A percentile compares a stretch with the other conserved stretches of the same genome.
Evolutionary conservation across 306 rosid genomes (phyloP).

Genomic region (Cucumis cinereus): DNA sequence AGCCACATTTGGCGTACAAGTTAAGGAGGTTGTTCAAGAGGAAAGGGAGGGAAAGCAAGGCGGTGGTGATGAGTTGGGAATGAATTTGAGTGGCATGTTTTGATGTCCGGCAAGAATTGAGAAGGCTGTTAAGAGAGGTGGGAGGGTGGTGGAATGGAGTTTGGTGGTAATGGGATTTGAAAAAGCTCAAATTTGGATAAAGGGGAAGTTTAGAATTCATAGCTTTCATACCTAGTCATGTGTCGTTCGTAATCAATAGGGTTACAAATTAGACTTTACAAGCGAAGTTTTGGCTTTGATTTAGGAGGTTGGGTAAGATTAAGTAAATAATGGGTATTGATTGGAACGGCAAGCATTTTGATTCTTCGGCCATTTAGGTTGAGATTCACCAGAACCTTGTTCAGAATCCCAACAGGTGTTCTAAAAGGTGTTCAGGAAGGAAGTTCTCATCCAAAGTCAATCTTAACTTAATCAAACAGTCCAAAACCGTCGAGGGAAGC

Average conservation of each 20-base stretch:
- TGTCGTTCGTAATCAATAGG: neutral
- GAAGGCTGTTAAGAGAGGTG: conserved; percentile 1
- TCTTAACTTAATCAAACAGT: no score
- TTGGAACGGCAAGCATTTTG: neutral
- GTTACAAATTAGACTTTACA: neutral
- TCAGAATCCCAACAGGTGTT: no score
- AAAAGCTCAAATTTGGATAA: neutral
- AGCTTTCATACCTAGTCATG: neutral
- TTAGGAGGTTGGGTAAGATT: neutral
- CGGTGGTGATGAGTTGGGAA: conserved; percentile 23
- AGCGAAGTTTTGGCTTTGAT: neutral
- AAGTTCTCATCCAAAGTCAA: no score
- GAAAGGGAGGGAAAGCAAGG: conserved; percentile 12
- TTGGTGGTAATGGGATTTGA: conserved; percentile 4
- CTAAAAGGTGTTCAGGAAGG: no score
- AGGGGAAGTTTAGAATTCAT: neutral
- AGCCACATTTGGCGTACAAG: conserved; percentile 32
- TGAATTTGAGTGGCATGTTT: conserved; percentile 32
- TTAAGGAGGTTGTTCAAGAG: conserved; percentile 39
- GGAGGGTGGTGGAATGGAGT: conserved; percentile 3
- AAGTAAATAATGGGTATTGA: neutral
- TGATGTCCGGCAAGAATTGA: conserved; percentile 4
- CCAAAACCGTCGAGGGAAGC: no score
- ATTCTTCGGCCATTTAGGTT: neutral
- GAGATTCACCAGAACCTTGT: neutral